Percentiles rank a stretch among this genome's conserved stretches.
Evolutionary conservation across 768 basidiomycete genomes (phyloP).

Genomic region (Candolleomyces efflorescens): DNA sequence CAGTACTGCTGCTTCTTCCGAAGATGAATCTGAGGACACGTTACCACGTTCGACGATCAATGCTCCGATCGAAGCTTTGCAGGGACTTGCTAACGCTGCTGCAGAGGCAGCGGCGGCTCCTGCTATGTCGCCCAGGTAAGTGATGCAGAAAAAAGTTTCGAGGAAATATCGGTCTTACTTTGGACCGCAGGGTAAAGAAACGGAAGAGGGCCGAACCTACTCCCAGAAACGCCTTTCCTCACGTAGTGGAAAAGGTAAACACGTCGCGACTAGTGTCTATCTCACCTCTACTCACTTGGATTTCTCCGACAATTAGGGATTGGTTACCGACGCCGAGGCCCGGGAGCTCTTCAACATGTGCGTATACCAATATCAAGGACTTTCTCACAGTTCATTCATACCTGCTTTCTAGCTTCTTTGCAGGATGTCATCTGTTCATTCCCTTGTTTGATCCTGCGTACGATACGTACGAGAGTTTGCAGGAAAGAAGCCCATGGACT

Average conservation of each 20-base stretch:
- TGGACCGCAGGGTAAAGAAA: conserved; percentile 62
- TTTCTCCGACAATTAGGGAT: conserved; percentile 48
- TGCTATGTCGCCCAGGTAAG: conserved; percentile 54
- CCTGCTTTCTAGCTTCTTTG: conserved; percentile 74
- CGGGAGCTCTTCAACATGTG: conserved; percentile 91
- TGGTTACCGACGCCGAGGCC: conserved; percentile 83
- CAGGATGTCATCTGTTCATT: conserved; percentile 94
- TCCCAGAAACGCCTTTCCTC: conserved; percentile 81
- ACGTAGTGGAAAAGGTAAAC: conserved; percentile 80
- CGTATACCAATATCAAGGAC: conserved; percentile 26
- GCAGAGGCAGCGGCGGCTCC: conserved; percentile 87
- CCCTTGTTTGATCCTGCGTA: conserved; percentile 91
- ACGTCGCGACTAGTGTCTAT: conserved; percentile 3
- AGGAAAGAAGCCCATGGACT: conserved; percentile 93
- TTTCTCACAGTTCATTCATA: conserved; percentile 28
- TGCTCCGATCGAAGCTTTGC: conserved; percentile 91
- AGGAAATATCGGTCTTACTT: conserved; percentile 11
- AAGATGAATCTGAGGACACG: conserved; percentile 90
- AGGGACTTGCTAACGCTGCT: conserved; percentile 92
- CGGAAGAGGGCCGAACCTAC: conserved; percentile 81
- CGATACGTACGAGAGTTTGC: conserved; percentile 89
- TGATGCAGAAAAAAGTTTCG: conserved; percentile 8
- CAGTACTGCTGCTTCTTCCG: conserved; percentile 78
- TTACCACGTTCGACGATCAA: conserved; percentile 79
- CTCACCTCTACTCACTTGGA: background rate